A percentile compares a stretch with the other conserved stretches of the same genome.
These are phyloP conservation scores for Macroventuria anomochaeta DNA, from an alignment of 2,329 filamentous ascomycete genomes.

Conservation along the genomic window DNA sequence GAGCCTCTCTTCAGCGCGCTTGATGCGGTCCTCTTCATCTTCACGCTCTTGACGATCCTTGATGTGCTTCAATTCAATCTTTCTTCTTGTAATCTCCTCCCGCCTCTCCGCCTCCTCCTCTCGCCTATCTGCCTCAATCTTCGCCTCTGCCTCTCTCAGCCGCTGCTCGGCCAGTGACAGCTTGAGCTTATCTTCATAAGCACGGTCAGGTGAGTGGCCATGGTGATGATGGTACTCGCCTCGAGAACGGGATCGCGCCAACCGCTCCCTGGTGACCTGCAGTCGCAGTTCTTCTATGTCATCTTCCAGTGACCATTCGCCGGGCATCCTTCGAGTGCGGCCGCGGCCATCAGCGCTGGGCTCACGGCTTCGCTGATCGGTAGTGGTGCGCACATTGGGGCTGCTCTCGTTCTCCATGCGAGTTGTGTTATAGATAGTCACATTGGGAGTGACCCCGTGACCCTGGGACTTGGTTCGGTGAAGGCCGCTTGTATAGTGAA, in stretches of 20 bases:
- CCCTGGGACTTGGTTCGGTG: constrained; percentile 56
- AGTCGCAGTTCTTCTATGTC: constrained; percentile 42
- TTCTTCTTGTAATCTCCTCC: constrained; percentile 46
- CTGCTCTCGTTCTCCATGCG: constrained; percentile 47
- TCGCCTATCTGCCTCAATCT: constrained; percentile 42
- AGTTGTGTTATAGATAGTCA: constrained; percentile 56
- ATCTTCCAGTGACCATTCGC: constrained; percentile 46
- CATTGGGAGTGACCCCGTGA: constrained; percentile 51
- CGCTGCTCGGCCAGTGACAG: constrained; percentile 44
- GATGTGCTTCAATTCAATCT: constrained; percentile 46
- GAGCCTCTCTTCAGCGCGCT: constrained; percentile 9
- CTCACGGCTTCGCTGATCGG: constrained; percentile 37
- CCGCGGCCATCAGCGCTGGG: constrained; percentile 41
- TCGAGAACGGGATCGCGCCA: constrained; percentile 33
- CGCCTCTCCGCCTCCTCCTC: constrained; percentile 44
- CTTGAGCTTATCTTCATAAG: constrained; percentile 40
- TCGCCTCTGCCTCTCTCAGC: constrained; percentile 46
- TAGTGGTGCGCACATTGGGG: constrained; percentile 38
- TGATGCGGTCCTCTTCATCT: constrained; percentile 27
- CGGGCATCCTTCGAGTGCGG: constrained; percentile 38
- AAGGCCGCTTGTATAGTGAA: constrained; percentile 41
- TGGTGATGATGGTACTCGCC: constrained; percentile 33
- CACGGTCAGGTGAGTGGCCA: constrained; percentile 28
- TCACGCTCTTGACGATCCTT: constrained; percentile 43
- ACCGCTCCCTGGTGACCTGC: constrained; percentile 31